Evolutionary conservation across 805 yeast species (phyloP), one percentile per base, ranked within the genome.

Genomic region (Starmerella bacillaris): DNA sequence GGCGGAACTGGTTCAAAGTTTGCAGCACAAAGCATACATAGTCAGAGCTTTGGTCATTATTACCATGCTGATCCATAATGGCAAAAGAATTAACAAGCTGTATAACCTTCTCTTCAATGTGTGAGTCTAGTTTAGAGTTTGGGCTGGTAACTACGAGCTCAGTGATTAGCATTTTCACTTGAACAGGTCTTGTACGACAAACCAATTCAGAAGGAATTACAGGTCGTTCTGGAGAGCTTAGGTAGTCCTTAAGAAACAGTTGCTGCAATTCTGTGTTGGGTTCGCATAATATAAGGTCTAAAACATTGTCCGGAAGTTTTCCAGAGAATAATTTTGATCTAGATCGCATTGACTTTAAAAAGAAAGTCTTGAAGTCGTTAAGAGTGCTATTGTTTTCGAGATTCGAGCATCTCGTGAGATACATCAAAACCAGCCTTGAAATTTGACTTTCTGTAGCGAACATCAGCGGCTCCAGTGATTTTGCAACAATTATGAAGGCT

Each of bases 391-490:
- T 21, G 30, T 19, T 26, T 3, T 15, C 7, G n/a, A n/a, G n/a
- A n/a, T n/a, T n/a, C n/a, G n/a, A n/a, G n/a, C n/a, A n/a, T 22
- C 12, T 7, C 3, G 15, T 24, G n/a, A 40, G 27, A 24, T 36
- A 43, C 2, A 40, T 39, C 18, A 35, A 21, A 3, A 41, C 26
- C 15, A 44, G 36, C 22, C 34, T 32, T 17, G 35, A 14, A 1
- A 39, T 33, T 18, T 44, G 46, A 5, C 24, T 3, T 15, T 41
- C 43, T 3, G 34, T n/a, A 3, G 38, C 32, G 20, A 24, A 29
- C 2, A 26, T 18, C 19, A 40, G 20, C 14, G 38, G 21, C 3
- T 27, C 33, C 4, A 18, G 5, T 1, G 37, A 6, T 4, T 6
- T 5, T 4, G 38, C 5, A 2, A 42, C 18, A 4, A 20, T 14